phyloP scores from a whole-genome alignment of 805 yeast genomes.

The Lipomyces spencermartinsiae region DNA sequence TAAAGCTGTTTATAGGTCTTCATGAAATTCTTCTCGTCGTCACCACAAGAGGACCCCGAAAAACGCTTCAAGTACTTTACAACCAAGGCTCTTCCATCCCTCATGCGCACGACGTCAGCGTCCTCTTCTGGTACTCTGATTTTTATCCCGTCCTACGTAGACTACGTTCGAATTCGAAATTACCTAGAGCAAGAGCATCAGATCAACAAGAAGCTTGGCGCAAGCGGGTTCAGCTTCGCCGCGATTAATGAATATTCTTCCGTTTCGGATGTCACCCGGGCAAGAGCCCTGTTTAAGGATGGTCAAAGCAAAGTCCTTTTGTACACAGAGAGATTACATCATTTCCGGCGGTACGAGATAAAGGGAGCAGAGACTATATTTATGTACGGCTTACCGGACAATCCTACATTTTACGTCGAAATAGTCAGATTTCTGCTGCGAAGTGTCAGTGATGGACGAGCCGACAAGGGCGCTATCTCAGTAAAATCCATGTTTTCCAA shows the following conservation, averaged over 20 bases:
- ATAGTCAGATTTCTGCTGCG: slow-evolving; percentile 66
- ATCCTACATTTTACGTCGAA: slow-evolving; percentile 84
- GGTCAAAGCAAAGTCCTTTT: slow-evolving; percentile 70
- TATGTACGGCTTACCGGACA: slow-evolving; percentile 83
- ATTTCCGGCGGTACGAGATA: slow-evolving; percentile 83
- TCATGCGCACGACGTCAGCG: slow-evolving; percentile 58
- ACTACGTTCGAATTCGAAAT: slow-evolving; percentile 78
- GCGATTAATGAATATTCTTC: slow-evolving; percentile 68
- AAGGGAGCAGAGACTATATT: slow-evolving; percentile 83
- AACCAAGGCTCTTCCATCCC: slow-evolving; percentile 73
- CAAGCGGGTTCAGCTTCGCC: slow-evolving; percentile 55
- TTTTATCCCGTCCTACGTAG: slow-evolving; percentile 85
- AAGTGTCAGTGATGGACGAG: slow-evolving; percentile 52
- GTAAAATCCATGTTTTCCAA: slow-evolving; percentile 72
- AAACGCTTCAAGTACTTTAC: slow-evolving; percentile 82
- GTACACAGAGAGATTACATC: slow-evolving; percentile 95
- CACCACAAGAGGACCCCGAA: slow-evolving; percentile 71
- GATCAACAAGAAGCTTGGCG: slow-evolving; percentile 59
- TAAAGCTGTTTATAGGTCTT: slow-evolving; percentile 47
- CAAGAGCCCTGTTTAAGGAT: slow-evolving; percentile 71
- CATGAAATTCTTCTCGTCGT: slow-evolving; percentile 66
- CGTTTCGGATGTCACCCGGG: slow-evolving; percentile 71
- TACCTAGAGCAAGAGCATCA: slow-evolving; percentile 54
- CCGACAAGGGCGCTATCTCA: slow-evolving; percentile 60
- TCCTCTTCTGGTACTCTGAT: slow-evolving; percentile 74